Conservation (phyloP, 441 rosid genomes). For the Croton laevigatus region DNA sequence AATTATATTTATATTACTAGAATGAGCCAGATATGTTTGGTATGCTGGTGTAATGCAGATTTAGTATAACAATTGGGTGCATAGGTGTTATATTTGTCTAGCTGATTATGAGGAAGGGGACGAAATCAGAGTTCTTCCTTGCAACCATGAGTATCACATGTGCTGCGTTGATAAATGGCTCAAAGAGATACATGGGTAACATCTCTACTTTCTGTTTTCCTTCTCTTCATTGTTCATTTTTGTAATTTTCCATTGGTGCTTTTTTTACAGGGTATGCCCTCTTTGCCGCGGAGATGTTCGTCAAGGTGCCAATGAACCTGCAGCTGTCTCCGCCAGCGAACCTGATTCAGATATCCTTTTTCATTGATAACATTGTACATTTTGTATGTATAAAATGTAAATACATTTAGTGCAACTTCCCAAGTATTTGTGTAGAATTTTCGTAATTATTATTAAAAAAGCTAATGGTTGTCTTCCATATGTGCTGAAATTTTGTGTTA, state of each 20-base stretch:
- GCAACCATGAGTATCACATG: constrained; percentile 77
- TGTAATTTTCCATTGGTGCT: not conserved
- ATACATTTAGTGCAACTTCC: constrained; percentile 2
- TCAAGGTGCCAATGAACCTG: constrained; percentile 23
- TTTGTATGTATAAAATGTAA: constrained; percentile 8
- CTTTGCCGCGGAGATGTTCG: constrained; percentile 69
- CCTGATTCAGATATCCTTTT: constrained; percentile 32
- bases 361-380: constrained; percentile 26
- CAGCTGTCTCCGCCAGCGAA: constrained; percentile 11
- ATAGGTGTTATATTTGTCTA: constrained; percentile 69
- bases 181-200: constrained; percentile 75
- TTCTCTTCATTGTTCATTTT: not conserved
- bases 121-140: constrained; percentile 68
- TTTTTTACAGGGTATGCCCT: constrained; percentile 55
- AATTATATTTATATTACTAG: not conserved
- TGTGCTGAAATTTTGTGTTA: too few relatives aligned
- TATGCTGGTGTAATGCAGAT: too few relatives aligned
- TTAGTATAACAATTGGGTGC: not conserved
- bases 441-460: too few relatives aligned
- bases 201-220: not conserved
- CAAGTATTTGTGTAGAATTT: not conserved
- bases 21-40: not conserved
- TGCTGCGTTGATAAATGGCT: constrained; percentile 79
- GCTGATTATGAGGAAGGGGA: constrained; percentile 69
- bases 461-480: too few relatives aligned